Evolutionary conservation across 1,284 basidiomycete genomes (phyloP).

Genomic region (Sporisorium sorghi): DNA sequence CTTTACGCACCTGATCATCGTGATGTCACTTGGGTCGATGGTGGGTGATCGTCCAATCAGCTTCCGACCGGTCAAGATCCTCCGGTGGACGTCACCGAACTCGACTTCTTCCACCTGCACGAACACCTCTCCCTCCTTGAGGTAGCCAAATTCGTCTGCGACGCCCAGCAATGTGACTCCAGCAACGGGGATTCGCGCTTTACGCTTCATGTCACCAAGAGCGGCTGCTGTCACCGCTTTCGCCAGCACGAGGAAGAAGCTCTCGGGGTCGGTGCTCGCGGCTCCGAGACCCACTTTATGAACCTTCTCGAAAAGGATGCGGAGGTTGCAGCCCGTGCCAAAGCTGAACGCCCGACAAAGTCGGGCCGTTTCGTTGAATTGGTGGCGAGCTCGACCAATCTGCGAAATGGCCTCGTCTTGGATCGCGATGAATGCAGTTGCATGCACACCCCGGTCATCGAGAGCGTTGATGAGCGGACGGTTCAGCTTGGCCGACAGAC

Average conservation of each 20-base stretch:
- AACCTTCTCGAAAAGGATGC: conserved; percentile 25
- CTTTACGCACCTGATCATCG: conserved; percentile 35
- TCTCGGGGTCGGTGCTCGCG: conserved; percentile 11
- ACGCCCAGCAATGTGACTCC: conserved; percentile 41
- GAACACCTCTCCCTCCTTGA: conserved; percentile 47
- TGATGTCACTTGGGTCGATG: conserved; percentile 46
- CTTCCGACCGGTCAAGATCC: conserved; percentile 35
- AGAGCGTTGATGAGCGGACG: conserved; percentile 47
- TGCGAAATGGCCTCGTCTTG: conserved; percentile 31
- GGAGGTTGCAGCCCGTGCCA: conserved; percentile 31
- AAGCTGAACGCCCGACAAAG: conserved; percentile 32
- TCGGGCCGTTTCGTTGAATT: conserved; percentile 28
- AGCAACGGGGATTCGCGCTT: conserved; percentile 33
- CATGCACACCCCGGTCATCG: conserved; percentile 21
- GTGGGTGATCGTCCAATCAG: conserved; percentile 51
- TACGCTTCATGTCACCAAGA: conserved; percentile 48
- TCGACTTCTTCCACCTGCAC: conserved; percentile 34
- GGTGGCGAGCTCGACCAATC: conserved; percentile 21
- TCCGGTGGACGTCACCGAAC: conserved; percentile 5
- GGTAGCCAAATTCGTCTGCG: conserved; percentile 45
- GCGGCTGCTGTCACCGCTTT: conserved; percentile 31
- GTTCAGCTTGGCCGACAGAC: conserved; percentile 34
- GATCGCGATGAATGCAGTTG: conserved; percentile 17
- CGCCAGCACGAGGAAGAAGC: conserved; percentile 32
- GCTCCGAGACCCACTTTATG: conserved; percentile 25